These are phyloP conservation scores for Paraurostyla sp. DNA, from an alignment of 73 alveolate species.

Conservation along the genomic window DNA sequence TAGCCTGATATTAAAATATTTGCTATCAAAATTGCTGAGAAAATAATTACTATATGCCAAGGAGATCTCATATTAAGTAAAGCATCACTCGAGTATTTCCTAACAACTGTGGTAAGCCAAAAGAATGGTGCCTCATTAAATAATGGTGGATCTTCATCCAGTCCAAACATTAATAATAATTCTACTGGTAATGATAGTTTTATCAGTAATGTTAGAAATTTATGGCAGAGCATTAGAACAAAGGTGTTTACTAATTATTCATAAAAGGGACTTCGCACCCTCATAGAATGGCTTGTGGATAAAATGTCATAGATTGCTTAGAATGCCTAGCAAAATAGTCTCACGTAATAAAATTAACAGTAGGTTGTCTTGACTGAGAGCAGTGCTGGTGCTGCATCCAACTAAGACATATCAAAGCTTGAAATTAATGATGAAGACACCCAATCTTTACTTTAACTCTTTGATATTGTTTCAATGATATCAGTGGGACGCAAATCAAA, in stretches of 20 bases:
- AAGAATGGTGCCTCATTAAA: background rate
- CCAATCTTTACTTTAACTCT: background rate
- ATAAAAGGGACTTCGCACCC: slow-evolving; percentile 59
- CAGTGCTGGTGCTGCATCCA: background rate
- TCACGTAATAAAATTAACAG: no score
- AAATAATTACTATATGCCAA: slow-evolving; percentile 80
- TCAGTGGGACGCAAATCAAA: slow-evolving; percentile 62
- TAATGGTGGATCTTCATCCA: slow-evolving; percentile 7
- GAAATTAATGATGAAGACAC: slow-evolving; percentile 69
- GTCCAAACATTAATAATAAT: background rate
- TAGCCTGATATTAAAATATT: slow-evolving; percentile 68
- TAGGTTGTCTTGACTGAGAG: background rate
- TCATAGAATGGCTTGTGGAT: slow-evolving; percentile 73
- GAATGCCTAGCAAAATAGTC: slow-evolving; percentile 56
- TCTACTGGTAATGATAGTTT: background rate
- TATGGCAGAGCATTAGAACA: slow-evolving; percentile 74
- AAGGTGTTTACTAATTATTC: slow-evolving; percentile 77
- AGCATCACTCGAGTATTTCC: slow-evolving; percentile 55
- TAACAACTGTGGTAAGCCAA: background rate
- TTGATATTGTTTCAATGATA: slow-evolving; percentile 68
- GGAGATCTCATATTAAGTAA: slow-evolving; percentile 76
- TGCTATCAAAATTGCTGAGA: slow-evolving; percentile 78
- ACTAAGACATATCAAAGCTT: slow-evolving; percentile 35
- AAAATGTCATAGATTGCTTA: slow-evolving; percentile 58
- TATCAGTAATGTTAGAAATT: background rate